Conservation (phyloP, 768 basidiomycete species). For the Auricularia heimuer region DNA sequence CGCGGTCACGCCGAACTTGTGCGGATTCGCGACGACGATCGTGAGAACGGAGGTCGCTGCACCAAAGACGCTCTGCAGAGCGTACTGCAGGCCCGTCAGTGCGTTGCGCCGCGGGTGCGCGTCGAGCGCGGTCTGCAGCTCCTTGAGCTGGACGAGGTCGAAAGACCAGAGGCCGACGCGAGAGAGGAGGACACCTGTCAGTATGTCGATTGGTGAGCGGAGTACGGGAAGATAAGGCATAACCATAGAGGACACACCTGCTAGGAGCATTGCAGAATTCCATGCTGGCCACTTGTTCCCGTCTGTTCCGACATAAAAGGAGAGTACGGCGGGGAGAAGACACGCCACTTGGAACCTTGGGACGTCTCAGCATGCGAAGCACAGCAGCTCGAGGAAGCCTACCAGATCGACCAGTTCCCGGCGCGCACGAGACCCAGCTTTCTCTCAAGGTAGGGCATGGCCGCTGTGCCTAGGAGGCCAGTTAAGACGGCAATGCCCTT, state of each 20-base stretch:
- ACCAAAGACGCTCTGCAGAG: constrained; percentile 17
- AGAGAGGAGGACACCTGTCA: constrained; percentile 34
- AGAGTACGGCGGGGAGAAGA: constrained; percentile 35
- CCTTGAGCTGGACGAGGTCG: constrained; percentile 41
- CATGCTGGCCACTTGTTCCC: constrained; percentile 17
- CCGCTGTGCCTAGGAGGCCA: constrained; percentile 36
- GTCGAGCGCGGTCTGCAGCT: constrained; percentile 35
- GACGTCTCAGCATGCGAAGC: neutral
- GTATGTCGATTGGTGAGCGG: neutral
- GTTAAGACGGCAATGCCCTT: constrained; percentile 32
- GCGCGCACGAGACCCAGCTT: constrained; percentile 36
- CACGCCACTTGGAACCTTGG: constrained; percentile 30
- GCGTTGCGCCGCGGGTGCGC: constrained; percentile 36
- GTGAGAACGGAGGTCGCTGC: neutral
- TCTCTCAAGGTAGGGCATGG: constrained; percentile 32
- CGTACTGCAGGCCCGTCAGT: constrained; percentile 30
- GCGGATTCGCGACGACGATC: neutral
- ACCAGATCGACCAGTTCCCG: constrained; percentile 44
- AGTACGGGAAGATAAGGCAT: neutral
- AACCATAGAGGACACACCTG: constrained; percentile 19
- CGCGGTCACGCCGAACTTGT: neutral
- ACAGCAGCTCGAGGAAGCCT: neutral
- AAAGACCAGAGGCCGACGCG: constrained; percentile 44
- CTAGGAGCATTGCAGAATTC: constrained; percentile 34
- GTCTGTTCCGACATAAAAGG: constrained; percentile 25